A percentile compares a stretch with the other conserved stretches of the same genome.
phyloP scores from a whole-genome alignment of 306 rosid genomes.

The Astragalus membranaceus region DNA sequence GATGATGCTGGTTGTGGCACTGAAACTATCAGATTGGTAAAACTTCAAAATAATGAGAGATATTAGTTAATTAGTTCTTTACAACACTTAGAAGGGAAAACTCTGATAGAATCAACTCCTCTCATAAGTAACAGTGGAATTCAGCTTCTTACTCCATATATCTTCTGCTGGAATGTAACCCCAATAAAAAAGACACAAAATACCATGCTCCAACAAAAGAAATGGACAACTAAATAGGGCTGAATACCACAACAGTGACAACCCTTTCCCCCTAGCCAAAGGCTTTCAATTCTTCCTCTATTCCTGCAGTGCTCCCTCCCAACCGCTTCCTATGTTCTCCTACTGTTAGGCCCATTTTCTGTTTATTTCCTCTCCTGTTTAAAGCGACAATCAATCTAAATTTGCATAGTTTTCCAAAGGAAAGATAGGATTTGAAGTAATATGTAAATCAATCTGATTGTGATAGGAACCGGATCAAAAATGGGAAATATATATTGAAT shows the following conservation, averaged over 20 bases:
- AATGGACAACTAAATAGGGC: neutral
- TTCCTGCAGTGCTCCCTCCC: neutral
- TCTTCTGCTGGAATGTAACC: neutral
- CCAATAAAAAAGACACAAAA: neutral
- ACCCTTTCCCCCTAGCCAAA: neutral
- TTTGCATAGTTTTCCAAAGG: neutral
- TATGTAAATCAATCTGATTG: neutral
- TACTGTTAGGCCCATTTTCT: slow-evolving; percentile 1
- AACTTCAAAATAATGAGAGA: no score
- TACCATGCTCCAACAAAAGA: neutral
- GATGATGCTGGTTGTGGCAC: no score
- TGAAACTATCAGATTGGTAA: no score
- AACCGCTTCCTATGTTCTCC: neutral
- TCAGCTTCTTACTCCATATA: neutral
- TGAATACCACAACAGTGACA: neutral
- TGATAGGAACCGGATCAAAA: no score
- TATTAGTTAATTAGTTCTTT: no score
- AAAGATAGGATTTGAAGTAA: neutral
- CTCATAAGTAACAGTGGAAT: no score
- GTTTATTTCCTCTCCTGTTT: neutral
- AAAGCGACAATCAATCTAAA: neutral
- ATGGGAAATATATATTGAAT: no score
- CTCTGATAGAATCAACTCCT: no score
- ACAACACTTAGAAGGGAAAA: no score
- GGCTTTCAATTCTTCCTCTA: neutral